Evolutionary conservation across 2,329 filamentous ascomycete species (phyloP), one percentile per base, ranked within the genome.

Genomic region (Elsinoe ampelina): DNA sequence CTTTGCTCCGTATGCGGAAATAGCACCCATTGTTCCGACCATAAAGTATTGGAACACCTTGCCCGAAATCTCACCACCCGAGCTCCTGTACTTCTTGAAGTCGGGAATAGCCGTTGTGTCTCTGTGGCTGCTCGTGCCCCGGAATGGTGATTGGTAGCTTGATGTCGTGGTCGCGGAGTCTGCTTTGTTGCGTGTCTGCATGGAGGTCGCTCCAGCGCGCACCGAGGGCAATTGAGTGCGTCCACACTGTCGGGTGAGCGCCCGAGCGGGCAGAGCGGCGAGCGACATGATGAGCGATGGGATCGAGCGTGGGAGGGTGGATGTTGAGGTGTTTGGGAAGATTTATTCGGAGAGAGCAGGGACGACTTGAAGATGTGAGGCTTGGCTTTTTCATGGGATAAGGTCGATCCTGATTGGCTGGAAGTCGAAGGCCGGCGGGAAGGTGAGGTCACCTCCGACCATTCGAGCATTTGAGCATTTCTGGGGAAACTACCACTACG

Each of bases 1-100:
- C 86, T 98, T 98, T 72, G 92, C 93, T 70, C 92, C 92, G 64
- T 93, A 87, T 58, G 92, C 92, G 63, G 87, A 84, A 72, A 97
- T 80, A 69, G 93, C 86, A 71, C 93, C 93, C 81, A 98, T 86
- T 57, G 89, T 85, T 68, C 93, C 93, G 64, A 95, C 93, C 89
- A 97, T 95, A 77, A 98, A 97, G 82, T 98, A 98, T 68, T 85
- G 84, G 74, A 95, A 93, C 65, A 95, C 78, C 79, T 91, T 86
- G 77, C 95, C 95, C 68, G 79, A 79, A 64, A 77, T 80, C 72
- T 85, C 79, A 65, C 76, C 75, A 63, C 77, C 77, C 71, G 83
- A 84, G 74, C 82, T 85, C 75, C 84, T 79, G 79, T 98, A 98
- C 72, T 90, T 86, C 73, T 82, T 82, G 75, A 95, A 97, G 77